Conservation (phyloP, 139 green algal genomes). For the Chlorella sp. region DNA sequence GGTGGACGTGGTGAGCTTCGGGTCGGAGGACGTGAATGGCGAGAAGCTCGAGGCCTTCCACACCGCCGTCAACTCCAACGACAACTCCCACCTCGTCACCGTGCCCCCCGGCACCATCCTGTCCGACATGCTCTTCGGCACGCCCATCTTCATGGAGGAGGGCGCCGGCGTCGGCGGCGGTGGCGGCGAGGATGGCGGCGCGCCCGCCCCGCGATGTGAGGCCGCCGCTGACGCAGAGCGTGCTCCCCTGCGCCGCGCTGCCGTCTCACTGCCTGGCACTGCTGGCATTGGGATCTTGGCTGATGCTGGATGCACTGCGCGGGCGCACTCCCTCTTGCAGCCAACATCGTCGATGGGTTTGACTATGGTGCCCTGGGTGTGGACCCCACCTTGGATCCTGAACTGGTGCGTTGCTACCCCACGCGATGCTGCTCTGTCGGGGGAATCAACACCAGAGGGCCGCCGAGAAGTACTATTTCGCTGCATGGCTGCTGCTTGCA, state of each 20-base stretch:
- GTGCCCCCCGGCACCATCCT: constrained; percentile 90
- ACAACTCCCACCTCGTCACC: constrained; percentile 92
- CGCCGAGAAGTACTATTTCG: not conserved
- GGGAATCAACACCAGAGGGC: not conserved
- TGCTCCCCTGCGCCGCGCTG: too few species aligned
- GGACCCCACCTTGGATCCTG: constrained; percentile 97
- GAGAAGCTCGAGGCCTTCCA: constrained; percentile 95
- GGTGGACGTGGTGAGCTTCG: constrained; percentile 95
- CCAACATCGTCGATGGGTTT: constrained; percentile 64
- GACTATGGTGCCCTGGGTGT: constrained; percentile 88
- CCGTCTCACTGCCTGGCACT: too few species aligned
- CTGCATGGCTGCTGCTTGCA: not conserved
- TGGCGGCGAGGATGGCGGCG: constrained; percentile 32
- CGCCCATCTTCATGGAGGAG: constrained; percentile 77
- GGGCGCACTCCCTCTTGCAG: too few species aligned
- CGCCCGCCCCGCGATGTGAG: constrained; percentile 22
- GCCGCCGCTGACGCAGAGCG: too few species aligned
- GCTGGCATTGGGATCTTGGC: too few species aligned
- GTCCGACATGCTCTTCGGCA: constrained; percentile 90
- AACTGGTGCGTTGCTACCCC: constrained; percentile 84
- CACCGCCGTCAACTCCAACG: constrained; percentile 91
- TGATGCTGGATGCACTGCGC: too few species aligned
- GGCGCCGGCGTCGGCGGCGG: constrained; percentile 40
- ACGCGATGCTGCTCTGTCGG: too few species aligned
- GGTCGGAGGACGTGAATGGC: constrained; percentile 69